These are phyloP conservation scores for Cytospora leucostoma DNA, from an alignment of 2,329 filamentous ascomycete species.

Conservation along the genomic window DNA sequence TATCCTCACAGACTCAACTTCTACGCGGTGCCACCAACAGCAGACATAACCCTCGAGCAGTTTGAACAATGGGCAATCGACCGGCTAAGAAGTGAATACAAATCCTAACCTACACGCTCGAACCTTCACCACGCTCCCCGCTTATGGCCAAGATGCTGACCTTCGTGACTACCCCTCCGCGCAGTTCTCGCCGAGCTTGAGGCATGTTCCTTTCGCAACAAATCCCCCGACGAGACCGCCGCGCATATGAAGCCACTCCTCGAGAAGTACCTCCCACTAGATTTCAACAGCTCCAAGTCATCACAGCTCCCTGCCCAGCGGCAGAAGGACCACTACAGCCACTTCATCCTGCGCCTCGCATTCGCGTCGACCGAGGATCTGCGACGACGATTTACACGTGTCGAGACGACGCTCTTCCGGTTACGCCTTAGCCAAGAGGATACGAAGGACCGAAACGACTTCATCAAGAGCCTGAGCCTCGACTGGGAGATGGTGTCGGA, in stretches of 20 bases:
- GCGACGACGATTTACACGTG: slow-evolving; percentile 78
- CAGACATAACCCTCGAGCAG: slow-evolving; percentile 92
- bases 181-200: slow-evolving; percentile 85
- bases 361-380: slow-evolving; percentile 92
- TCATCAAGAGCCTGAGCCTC: slow-evolving; percentile 75
- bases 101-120: too few relatives aligned
- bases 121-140: not conserved
- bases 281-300: slow-evolving; percentile 68
- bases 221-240: slow-evolving; percentile 76
- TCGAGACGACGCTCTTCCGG: slow-evolving; percentile 88
- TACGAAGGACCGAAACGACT: slow-evolving; percentile 68
- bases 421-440: slow-evolving; percentile 80
- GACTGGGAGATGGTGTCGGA: slow-evolving; percentile 83
- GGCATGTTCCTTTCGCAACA: slow-evolving; percentile 93
- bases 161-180: not conserved
- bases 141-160: slow-evolving; percentile 25
- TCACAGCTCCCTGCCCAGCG: slow-evolving; percentile 68
- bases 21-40: slow-evolving; percentile 83
- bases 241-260: slow-evolving; percentile 83
- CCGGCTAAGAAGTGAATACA: slow-evolving; percentile 69
- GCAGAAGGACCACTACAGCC: slow-evolving; percentile 95
- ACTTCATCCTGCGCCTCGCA: slow-evolving; percentile 92
- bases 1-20: slow-evolving; percentile 92
- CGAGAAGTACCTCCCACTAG: slow-evolving; percentile 82
- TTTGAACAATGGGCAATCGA: slow-evolving; percentile 99